Base-by-base conservation (phyloP, 768 basidiomycete species). In the Macrolepiota albuminosa region DNA sequence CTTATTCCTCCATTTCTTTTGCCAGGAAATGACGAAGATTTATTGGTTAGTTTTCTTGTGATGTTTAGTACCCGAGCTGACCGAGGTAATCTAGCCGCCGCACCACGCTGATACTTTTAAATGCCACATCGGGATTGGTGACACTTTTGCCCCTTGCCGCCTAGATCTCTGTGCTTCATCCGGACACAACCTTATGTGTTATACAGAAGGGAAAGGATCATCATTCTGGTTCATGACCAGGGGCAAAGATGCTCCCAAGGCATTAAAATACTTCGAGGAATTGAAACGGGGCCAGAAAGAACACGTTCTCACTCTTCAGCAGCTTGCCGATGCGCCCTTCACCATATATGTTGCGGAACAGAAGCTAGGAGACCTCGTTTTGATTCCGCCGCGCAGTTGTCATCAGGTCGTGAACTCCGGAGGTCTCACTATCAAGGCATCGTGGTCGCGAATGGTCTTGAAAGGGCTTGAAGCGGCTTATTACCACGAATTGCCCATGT, bases 161-260 rank as follows among this genome's bases (percentile, higher is more conserved):
- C 93, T 92, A 68, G 91, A 94, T 71, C 79, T 86, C 0, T 94
- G 91, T 64, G 90, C 83, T 2, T 92, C 90, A 5, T 87, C 87
- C 8, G 91, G 91, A 8, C 91, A 93, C 54, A 93, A 93, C 68
- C 74, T 94, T n/a, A 93, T 94, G 91, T 87, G 87, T 67, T 87
- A 88, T 68, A 83, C 91, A 0, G 88, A 91, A 67, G 72, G 84
- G 16, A 78, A 72, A 31, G 90, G 87, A 0, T 87, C 86, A 1
- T 86, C 91, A 1, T 90, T 85, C 67, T 93, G 91, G 92, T 93
- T 93, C 71, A 91, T 94, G 88, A 91, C 92, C 1, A 74, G 79
- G 58, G 78, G 83, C 34, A 76, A 81, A 0, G 81, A 78, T 58
- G 83, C 88, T 13, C 75, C 79, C 10, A 70, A 66, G 7, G 88